Evolutionary conservation across 2,329 filamentous ascomycete species (phyloP), one percentile per base, ranked within the genome.

Genomic region (Dactylonectria estremocensis): DNA sequence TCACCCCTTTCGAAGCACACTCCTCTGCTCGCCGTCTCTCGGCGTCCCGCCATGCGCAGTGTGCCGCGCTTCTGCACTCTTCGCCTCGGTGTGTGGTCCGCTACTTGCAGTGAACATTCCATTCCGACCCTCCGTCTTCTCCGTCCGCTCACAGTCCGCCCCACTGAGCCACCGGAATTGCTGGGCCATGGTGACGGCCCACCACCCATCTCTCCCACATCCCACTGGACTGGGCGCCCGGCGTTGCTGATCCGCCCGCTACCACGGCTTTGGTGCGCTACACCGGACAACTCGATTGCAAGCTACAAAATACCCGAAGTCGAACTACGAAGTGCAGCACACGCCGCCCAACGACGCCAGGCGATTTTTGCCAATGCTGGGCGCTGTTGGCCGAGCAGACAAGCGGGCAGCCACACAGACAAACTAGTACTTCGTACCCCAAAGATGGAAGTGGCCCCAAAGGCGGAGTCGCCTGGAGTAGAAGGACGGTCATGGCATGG

Each of bases 61-160:
- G 49, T 20, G 49, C 49, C 49, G 16, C 16, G 49, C 28, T 52
- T 31, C 28, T 33, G 48, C 49, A 33, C 24, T 33, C 28, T 50
- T 57, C 53, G 58, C 50, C 52, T 61, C 57, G 50, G 9, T 46
- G 24, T 28, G 24, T 28, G 24, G 24, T 28, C 53, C 56, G 65
- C 56, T 64, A 18, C 50, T 56, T 65, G 37, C 10, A 46, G 67
- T 48, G 61, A 65, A 56, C 65, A 66, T 67, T 69, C 64, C 37
- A 40, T 40, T 14, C 37, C 13, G 13, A 40, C 37, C 13, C 14
- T 28, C 37, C 13, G 13, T 14, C 37, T 14, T 16, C 67, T 69
- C 64, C 43, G 57, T 56, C 58, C 64, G 53, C 59, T 61, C 50
- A 50, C 52, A 46, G 20, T 45, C 37, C 43, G 61, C 61, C 61